Evolutionary conservation across 2,329 filamentous ascomycete genomes (phyloP), one percentile per base, ranked within the genome.

Genomic region (Claviceps sp.): DNA sequence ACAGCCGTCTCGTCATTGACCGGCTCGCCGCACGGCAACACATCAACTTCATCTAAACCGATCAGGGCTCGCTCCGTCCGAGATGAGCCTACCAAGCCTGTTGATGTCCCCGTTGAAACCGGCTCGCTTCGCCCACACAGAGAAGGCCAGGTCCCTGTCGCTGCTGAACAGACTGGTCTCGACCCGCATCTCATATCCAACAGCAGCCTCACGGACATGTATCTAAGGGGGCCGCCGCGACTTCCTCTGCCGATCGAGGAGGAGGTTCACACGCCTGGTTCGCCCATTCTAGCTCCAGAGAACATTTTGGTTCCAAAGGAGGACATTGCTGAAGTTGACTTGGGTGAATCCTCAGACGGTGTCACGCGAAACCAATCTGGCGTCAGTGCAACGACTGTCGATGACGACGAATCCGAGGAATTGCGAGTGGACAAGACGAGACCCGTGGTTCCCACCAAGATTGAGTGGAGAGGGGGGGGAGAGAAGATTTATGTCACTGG

Each of bases 401-500:
- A 95, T 50, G 89, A 95, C 47, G 85, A 93, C 47, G 77, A 86
- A 55, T 75, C 78, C 24, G 86, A 93, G 60, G 88, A 89, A 63
- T 76, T 91, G 62, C 78, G 83, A 41, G 80, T 86, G 37, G 84
- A 87, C 61, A 85, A 84, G 67, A 82, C 81, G 18, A 79, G 84
- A 56, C 85, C 86, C 41, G 86, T 86, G 7, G 86, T 97, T 43
- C 87, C 88, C 2, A 95, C 88, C 1, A 73, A 79, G 53, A 81
- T 98, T 54, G 86, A 94, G 68, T 98, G 93, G 93, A 79, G 78
- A 58, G 78, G 81, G 8, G 81, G 82, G 50, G 90, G 87, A 54
- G 86, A 95, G 53, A 94, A 90, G 68, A 82, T 97, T 57, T 98
- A 95, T 66, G 89, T 98, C 46, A 98, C 93, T 0, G 91, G 91